Evolutionary conservation across 2,329 filamentous ascomycete species (phyloP).

Genomic region (Penicillium psychrosexuale): DNA sequence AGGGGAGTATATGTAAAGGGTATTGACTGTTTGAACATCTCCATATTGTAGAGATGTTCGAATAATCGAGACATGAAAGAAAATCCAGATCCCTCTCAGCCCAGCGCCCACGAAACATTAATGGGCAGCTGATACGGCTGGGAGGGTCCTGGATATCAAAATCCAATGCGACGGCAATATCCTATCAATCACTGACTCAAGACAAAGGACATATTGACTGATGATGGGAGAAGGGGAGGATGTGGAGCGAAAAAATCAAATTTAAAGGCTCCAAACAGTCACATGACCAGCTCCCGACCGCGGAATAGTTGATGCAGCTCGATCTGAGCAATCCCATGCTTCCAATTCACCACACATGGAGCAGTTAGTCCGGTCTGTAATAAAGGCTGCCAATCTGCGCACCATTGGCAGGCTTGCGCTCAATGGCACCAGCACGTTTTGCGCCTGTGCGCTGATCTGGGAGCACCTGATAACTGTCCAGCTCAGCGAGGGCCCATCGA

Average conservation of each 20-base stretch:
- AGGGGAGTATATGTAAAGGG: background rate
- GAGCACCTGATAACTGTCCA: constrained; percentile 63
- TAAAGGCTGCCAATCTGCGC: constrained; percentile 23
- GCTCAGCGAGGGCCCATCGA: constrained; percentile 69
- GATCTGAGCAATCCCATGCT: constrained; percentile 3
- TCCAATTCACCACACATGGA: constrained; percentile 24
- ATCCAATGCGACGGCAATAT: background rate
- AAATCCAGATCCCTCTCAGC: background rate
- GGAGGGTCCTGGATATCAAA: background rate
- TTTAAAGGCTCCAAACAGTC: constrained; percentile 14
- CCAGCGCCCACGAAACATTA: constrained; percentile 15
- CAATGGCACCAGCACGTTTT: constrained; percentile 35
- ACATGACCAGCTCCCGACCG: constrained; percentile 12
- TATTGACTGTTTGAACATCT: background rate
- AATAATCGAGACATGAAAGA: background rate
- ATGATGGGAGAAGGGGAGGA: background rate
- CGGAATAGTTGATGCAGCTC: constrained; percentile 5
- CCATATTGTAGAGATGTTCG: background rate
- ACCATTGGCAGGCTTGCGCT: constrained; percentile 29
- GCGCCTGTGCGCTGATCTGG: constrained; percentile 37
- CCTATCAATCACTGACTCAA: background rate
- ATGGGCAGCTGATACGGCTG: constrained; percentile 10
- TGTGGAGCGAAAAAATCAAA: constrained; percentile 2
- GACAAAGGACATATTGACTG: background rate
- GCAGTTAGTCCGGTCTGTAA: constrained; percentile 27